A percentile compares a stretch with the other conserved stretches of the same genome.
These are phyloP conservation scores for Royoungia palumana DNA, from an alignment of 768 basidiomycete species.

Conservation along the genomic window DNA sequence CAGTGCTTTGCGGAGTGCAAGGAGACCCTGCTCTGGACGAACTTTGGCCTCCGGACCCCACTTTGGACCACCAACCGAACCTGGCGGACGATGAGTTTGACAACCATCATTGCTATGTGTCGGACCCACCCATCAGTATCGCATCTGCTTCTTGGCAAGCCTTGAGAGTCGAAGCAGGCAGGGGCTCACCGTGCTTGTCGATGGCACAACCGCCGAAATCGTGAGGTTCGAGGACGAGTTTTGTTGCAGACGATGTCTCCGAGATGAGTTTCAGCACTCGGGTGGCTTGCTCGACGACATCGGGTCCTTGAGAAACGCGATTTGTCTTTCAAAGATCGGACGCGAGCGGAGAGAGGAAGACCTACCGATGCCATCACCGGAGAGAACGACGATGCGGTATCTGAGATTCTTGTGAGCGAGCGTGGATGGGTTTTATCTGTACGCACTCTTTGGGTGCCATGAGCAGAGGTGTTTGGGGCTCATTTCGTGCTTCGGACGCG, in stretches of 20 bases:
- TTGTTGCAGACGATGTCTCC: conserved; percentile 55
- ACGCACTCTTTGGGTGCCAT: conserved; percentile 48
- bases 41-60: conserved; percentile 91
- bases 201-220: conserved; percentile 93
- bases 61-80: conserved; percentile 97
- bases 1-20: conserved; percentile 84
- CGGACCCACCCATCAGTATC: conserved; percentile 79
- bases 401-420: conserved; percentile 36
- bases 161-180: conserved; percentile 79
- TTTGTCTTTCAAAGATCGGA: not conserved
- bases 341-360: not conserved
- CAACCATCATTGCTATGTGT: not conserved
- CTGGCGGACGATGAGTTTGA: conserved; percentile 39
- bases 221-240: conserved; percentile 71
- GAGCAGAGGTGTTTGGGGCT: not conserved
- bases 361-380: conserved; percentile 97
- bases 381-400: conserved; percentile 83
- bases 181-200: conserved; percentile 79
- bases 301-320: conserved; percentile 60
- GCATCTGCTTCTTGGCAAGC: conserved; percentile 94
- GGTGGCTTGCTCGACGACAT: conserved; percentile 82
- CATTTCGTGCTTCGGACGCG: not conserved
- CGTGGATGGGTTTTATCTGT: conserved; percentile 9
- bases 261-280: conserved; percentile 76
- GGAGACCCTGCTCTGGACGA: conserved; percentile 89